phyloP scores from a whole-genome alignment of 2,329 filamentous ascomycete species.

The Arachnopeziza araneosa region DNA sequence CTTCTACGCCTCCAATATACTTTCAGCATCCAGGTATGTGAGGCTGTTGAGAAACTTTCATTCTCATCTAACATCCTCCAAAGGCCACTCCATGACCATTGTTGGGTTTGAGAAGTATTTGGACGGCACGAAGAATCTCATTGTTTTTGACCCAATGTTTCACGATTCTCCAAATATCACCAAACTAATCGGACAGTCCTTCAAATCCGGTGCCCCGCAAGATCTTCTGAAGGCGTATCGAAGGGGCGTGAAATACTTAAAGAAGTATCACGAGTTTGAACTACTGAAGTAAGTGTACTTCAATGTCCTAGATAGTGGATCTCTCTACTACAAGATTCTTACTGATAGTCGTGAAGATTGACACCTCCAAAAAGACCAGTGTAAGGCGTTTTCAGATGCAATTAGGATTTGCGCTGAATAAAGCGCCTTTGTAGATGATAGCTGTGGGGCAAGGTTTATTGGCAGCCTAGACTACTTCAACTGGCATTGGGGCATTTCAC shows the following conservation, averaged over 20 bases:
- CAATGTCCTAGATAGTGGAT: background rate
- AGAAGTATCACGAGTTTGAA: slow-evolving; percentile 73
- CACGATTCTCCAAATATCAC: slow-evolving; percentile 60
- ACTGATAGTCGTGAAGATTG: slow-evolving; percentile 1
- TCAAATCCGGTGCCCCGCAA: slow-evolving; percentile 42
- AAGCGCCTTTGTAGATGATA: background rate
- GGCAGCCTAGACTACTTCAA: background rate
- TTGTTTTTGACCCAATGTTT: slow-evolving; percentile 87
- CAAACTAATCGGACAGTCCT: slow-evolving; percentile 47
- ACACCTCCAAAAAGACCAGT: background rate
- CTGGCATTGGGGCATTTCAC: background rate
- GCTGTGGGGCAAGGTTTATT: background rate
- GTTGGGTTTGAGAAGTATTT: slow-evolving; percentile 70
- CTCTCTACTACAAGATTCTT: background rate
- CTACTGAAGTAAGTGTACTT: slow-evolving; percentile 56
- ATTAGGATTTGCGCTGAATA: no score
- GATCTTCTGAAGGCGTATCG: slow-evolving; percentile 67
- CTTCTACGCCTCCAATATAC: slow-evolving; percentile 76
- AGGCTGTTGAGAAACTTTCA: background rate
- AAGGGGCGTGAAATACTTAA: slow-evolving; percentile 60
- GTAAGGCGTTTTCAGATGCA: no score
- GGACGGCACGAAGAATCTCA: slow-evolving; percentile 60
- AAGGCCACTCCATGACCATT: slow-evolving; percentile 84
- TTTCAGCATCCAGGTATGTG: slow-evolving; percentile 69
- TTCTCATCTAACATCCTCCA: background rate